Conservation (phyloP, 768 basidiomycete species). For the Floccularia luteovirens region DNA sequence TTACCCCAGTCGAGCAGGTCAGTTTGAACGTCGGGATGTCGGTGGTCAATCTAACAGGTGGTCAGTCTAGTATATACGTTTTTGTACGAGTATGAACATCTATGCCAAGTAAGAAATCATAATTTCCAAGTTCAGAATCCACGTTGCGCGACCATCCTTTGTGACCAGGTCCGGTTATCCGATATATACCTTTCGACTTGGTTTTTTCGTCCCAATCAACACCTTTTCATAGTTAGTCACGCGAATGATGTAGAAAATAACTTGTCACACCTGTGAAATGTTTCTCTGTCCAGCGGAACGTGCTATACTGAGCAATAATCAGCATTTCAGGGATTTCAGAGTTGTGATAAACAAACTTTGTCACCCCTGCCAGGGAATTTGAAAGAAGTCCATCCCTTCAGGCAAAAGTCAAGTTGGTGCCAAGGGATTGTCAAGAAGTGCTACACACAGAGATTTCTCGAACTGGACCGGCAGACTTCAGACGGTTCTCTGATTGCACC, state of each 20-base stretch:
- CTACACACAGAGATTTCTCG: conserved; percentile 58
- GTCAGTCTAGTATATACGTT: background rate
- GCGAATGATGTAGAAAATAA: background rate
- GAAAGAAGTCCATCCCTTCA: conserved; percentile 80
- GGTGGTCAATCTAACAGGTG: conserved; percentile 64
- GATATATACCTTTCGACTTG: conserved; percentile 57
- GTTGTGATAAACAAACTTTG: conserved; percentile 36
- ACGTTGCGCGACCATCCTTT: conserved; percentile 81
- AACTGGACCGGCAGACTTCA: conserved; percentile 47
- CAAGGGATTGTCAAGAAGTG: background rate
- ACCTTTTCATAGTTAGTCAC: conserved; percentile 37
- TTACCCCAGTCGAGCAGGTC: conserved; percentile 74
- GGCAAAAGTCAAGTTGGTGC: conserved; percentile 1
- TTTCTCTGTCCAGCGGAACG: conserved; percentile 63
- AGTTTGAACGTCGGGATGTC: conserved; percentile 70
- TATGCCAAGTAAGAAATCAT: conserved; percentile 73
- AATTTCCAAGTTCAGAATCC: conserved; percentile 81
- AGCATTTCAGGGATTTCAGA: background rate
- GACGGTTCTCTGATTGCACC: conserved; percentile 62
- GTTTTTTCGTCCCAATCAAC: conserved; percentile 79
- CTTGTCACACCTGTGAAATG: conserved; percentile 63
- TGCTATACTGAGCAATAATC: conserved; percentile 52
- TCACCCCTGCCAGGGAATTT: conserved; percentile 72
- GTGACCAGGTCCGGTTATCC: conserved; percentile 57
- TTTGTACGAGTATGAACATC: conserved; percentile 38